A percentile compares a stretch with the other conserved stretches of the same genome.
phyloP scores from a whole-genome alignment of 345 rosid genomes.

The Aurinia saxatilis region DNA sequence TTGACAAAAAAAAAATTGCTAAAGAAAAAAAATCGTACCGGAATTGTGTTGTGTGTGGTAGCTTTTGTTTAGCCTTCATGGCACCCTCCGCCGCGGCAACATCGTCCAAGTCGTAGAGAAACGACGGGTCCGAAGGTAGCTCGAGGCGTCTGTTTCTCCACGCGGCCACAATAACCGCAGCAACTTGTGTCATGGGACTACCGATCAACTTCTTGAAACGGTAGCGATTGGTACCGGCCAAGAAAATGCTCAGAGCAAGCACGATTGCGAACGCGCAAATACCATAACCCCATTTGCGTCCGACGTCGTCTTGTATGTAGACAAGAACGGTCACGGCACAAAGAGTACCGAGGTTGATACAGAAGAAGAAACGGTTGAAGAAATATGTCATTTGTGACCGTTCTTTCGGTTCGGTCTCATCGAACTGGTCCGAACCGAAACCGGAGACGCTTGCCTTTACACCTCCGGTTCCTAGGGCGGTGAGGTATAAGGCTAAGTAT shows the following conservation, averaged over 20 bases:
- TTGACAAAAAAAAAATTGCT: no score
- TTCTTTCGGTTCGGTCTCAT: constrained; percentile 62
- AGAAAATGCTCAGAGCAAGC: constrained; percentile 44
- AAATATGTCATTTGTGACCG: constrained; percentile 58
- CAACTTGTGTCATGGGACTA: constrained; percentile 91
- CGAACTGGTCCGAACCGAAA: constrained; percentile 93
- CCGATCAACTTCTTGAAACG: constrained; percentile 83
- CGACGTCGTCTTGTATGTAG: constrained; percentile 79
- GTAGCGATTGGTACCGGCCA: constrained; percentile 72
- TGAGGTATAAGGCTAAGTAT: constrained; percentile 66
- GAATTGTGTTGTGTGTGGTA: constrained; percentile 69
- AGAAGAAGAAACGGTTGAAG: constrained; percentile 94
- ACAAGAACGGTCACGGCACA: constrained; percentile 78
- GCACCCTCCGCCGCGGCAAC: constrained; percentile 32
- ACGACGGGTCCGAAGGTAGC: constrained; percentile 50
- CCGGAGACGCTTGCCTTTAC: constrained; percentile 96
- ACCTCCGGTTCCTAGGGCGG: constrained; percentile 93
- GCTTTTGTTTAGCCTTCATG: constrained; percentile 56
- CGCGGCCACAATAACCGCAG: constrained; percentile 54
- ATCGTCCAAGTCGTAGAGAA: constrained; percentile 52
- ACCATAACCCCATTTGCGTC: constrained; percentile 90
- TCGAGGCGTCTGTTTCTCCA: constrained; percentile 57
- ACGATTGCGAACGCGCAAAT: constrained; percentile 70
- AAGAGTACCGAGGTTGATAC: constrained; percentile 78
- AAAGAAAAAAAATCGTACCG: constrained; percentile 40